Conservation (phyloP, 2,329 filamentous ascomycete genomes). For the Pestalotiopsis sp. region DNA sequence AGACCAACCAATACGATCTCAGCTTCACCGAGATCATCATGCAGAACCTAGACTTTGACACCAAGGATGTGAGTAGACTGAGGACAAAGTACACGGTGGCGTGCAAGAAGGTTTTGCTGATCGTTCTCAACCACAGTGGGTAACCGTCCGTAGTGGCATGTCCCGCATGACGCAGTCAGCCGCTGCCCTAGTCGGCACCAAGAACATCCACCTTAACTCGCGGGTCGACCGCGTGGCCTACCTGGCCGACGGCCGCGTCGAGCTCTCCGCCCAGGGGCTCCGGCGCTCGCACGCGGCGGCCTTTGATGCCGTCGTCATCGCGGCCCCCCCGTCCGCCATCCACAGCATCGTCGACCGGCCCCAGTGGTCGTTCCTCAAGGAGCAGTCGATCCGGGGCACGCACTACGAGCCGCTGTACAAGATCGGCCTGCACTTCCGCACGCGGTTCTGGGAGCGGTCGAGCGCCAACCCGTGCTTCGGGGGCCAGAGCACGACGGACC, state of each 20-base stretch:
- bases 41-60: constrained; percentile 17
- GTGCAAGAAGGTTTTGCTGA: too few species aligned
- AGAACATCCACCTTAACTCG: neutral
- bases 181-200: neutral
- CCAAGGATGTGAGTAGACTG: neutral
- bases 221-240: neutral
- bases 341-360: constrained; percentile 12
- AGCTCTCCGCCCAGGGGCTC: neutral
- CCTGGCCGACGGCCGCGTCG: neutral
- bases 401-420: constrained; percentile 17
- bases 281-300: too few species aligned
- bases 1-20: constrained; percentile 17
- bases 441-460: constrained; percentile 17
- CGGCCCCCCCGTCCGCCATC: neutral
- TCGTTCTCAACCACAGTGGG: neutral
- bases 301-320: neutral
- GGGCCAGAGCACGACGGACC: constrained; percentile 17
- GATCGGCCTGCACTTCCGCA: constrained; percentile 18
- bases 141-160: constrained; percentile 13
- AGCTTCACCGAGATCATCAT: constrained; percentile 17
- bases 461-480: constrained; percentile 12
- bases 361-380: constrained; percentile 16
- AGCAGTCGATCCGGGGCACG: constrained; percentile 10
- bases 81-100: too few species aligned
- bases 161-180: neutral